These are phyloP conservation scores for Colletotrichum sp. DNA, from an alignment of 2,329 filamentous ascomycete genomes.

Conservation along the genomic window DNA sequence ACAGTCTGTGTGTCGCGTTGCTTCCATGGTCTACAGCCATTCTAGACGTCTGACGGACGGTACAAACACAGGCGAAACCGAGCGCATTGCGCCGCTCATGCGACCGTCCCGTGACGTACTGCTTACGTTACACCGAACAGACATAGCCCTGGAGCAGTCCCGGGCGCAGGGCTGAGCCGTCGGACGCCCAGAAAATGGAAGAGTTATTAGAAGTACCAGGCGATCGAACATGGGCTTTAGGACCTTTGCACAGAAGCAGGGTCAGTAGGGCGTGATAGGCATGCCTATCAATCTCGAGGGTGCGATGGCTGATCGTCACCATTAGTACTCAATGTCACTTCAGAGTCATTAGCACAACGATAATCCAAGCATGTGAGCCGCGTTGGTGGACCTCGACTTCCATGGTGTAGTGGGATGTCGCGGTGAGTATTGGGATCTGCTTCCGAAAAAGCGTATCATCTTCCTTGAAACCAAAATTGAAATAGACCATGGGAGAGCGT, in stretches of 20 bases:
- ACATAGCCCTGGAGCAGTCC: background rate
- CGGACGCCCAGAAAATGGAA: background rate
- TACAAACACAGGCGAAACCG: conserved; percentile 25
- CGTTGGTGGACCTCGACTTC: conserved; percentile 74
- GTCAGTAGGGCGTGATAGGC: background rate
- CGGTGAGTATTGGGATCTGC: conserved; percentile 69
- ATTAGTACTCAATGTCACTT: background rate
- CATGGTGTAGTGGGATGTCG: conserved; percentile 59
- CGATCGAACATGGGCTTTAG: background rate
- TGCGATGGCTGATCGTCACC: background rate
- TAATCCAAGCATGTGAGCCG: conserved; percentile 58
- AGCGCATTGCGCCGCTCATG: background rate
- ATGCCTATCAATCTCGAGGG: background rate
- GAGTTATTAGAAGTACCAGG: background rate
- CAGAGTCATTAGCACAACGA: background rate
- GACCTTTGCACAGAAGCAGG: background rate
- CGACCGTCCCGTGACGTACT: background rate
- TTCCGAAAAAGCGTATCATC: conserved; percentile 52
- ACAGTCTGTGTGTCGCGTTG: background rate
- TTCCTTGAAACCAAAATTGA: conserved; percentile 88
- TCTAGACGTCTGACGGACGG: conserved; percentile 17
- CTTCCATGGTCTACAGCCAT: background rate
- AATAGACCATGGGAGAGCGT: conserved; percentile 69
- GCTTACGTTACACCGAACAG: background rate
- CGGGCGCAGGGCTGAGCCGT: background rate